phyloP scores from a whole-genome alignment of 2,329 filamentous ascomycete genomes.

The Diaporthe caulivora region DNA sequence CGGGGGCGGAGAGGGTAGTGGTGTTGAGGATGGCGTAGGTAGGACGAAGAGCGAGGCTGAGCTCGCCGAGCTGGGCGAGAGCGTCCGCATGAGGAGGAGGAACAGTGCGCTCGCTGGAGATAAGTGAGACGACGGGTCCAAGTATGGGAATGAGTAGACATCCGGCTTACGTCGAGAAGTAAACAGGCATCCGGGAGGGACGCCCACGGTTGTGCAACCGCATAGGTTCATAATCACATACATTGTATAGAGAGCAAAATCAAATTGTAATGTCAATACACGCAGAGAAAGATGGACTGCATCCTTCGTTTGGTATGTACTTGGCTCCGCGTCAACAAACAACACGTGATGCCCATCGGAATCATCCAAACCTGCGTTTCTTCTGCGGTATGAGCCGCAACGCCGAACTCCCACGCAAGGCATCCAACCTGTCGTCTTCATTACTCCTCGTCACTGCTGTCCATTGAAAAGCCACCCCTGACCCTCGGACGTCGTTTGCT shows the following conservation, averaged over 20 bases:
- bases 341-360: background rate
- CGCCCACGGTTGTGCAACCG: background rate
- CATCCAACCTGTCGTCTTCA: background rate
- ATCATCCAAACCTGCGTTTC: constrained; percentile 1
- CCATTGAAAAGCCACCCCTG: constrained; percentile 34
- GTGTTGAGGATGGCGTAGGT: constrained; percentile 31
- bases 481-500: constrained; percentile 35
- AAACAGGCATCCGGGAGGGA: too few species aligned
- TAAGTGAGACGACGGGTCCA: constrained; percentile 38
- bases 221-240: background rate
- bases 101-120: constrained; percentile 38
- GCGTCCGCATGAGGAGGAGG: constrained; percentile 39
- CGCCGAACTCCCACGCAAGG: constrained; percentile 18
- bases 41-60: constrained; percentile 49
- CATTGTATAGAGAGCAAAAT: background rate
- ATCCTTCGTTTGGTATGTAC: background rate
- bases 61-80: constrained; percentile 53
- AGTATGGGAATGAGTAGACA: constrained; percentile 41
- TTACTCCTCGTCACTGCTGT: constrained; percentile 40
- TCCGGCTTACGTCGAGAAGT: background rate
- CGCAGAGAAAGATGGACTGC: background rate
- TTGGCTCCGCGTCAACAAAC: background rate
- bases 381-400: background rate
- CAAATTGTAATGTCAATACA: constrained; percentile 24
- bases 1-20: constrained; percentile 32